A percentile compares a stretch with the other conserved stretches of the same genome.
These are phyloP conservation scores for Aspergillus steynii DNA, from an alignment of 495 filamentous ascomycete genomes.

Conservation along the genomic window DNA sequence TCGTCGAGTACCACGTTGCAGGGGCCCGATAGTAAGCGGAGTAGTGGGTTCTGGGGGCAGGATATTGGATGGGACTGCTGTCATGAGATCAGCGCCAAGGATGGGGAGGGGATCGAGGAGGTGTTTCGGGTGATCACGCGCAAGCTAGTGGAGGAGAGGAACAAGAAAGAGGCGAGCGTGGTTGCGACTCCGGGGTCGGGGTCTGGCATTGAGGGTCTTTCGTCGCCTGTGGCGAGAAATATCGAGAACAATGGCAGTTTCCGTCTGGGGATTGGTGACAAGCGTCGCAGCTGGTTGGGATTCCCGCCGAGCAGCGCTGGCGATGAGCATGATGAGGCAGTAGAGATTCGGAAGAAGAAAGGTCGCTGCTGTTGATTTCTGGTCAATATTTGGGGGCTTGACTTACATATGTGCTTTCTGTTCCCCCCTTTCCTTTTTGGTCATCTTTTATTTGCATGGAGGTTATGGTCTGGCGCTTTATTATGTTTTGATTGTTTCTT, in stretches of 20 bases:
- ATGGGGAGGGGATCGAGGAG: slow-evolving; percentile 95
- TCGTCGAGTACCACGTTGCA: slow-evolving; percentile 49
- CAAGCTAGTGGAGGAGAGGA: slow-evolving; percentile 90
- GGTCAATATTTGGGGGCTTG: not conserved
- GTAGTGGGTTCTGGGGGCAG: slow-evolving; percentile 84
- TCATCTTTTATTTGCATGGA: not conserved
- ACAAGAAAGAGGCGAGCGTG: slow-evolving; percentile 60
- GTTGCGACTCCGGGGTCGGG: slow-evolving; percentile 30
- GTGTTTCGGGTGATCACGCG: slow-evolving; percentile 93
- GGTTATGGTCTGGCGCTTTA: not conserved
- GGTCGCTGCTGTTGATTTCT: slow-evolving; percentile 43
- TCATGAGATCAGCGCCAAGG: slow-evolving; percentile 93
- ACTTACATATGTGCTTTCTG: not conserved
- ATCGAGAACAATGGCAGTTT: slow-evolving; percentile 46
- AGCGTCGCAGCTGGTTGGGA: slow-evolving; percentile 54
- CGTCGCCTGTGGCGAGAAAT: slow-evolving; percentile 10
- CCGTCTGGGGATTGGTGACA: slow-evolving; percentile 45
- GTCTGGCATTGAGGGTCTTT: slow-evolving; percentile 17
- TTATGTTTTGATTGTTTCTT: not conserved
- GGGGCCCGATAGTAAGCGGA: slow-evolving; percentile 73
- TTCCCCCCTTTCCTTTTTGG: not conserved
- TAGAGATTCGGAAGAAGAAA: slow-evolving; percentile 22
- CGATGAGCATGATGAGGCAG: slow-evolving; percentile 34
- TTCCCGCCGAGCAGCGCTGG: slow-evolving; percentile 44
- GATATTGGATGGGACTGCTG: slow-evolving; percentile 95